Conservation (phyloP, 352 stramenopile species). For the Globisporangium barbulae region DNA sequence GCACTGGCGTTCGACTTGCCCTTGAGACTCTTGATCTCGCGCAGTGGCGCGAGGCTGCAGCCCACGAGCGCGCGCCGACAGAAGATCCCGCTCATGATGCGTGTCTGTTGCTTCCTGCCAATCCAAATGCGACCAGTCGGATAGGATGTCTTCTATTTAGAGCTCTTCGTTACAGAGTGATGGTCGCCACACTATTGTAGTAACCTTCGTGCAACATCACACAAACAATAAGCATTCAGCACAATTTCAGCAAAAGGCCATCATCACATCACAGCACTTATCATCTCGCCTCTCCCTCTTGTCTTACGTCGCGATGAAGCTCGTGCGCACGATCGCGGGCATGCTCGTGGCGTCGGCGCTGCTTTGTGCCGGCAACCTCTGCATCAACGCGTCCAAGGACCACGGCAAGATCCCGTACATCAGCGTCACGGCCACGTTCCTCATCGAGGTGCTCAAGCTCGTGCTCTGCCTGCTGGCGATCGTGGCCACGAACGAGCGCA, state of each 20-base stretch:
- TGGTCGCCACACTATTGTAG: neutral
- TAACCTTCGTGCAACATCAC: neutral
- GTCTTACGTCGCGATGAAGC: constrained; percentile 23
- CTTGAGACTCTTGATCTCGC: constrained; percentile 73
- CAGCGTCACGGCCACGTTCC: constrained; percentile 80
- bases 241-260: neutral
- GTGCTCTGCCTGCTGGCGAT: constrained; percentile 43
- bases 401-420: constrained; percentile 76
- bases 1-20: constrained; percentile 82
- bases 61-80: constrained; percentile 11
- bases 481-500: constrained; percentile 31
- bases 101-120: neutral
- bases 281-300: neutral
- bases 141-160: neutral
- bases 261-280: neutral
- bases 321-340: constrained; percentile 48
- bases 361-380: constrained; percentile 79
- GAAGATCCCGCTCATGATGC: constrained; percentile 25
- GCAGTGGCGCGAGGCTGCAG: constrained; percentile 19
- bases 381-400: constrained; percentile 82
- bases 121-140: constrained; percentile 5
- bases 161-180: neutral
- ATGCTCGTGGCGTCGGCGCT: constrained; percentile 69
- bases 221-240: neutral
- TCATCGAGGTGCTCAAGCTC: constrained; percentile 85